Conservation (phyloP, 2,329 filamentous ascomycete species). For the Microdochium trichocladiopsis region DNA sequence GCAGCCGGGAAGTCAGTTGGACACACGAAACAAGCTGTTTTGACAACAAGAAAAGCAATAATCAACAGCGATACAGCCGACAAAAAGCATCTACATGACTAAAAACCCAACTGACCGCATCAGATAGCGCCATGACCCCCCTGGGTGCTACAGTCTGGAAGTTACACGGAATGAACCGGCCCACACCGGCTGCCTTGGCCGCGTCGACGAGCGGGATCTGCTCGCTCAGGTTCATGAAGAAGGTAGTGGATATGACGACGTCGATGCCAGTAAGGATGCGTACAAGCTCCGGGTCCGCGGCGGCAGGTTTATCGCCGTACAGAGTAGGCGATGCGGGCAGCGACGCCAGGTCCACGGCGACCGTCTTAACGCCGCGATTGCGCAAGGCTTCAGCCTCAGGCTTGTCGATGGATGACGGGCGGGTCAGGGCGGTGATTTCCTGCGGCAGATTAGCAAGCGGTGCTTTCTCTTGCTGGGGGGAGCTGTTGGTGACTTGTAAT, state of each 20-base stretch:
- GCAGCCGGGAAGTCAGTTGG: too few species aligned
- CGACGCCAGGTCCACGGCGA: conserved; percentile 32
- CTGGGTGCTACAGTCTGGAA: not conserved
- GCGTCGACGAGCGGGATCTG: not conserved
- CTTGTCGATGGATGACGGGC: conserved; percentile 38
- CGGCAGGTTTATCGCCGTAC: not conserved
- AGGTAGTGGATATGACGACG: not conserved
- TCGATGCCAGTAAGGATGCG: conserved; percentile 32
- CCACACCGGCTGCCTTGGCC: not conserved
- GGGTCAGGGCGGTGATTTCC: conserved; percentile 40
- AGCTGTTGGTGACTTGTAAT: not conserved
- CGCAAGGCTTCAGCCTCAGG: conserved; percentile 30
- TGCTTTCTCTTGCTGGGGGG: not conserved
- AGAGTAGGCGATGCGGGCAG: too few species aligned
- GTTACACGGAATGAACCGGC: not conserved
- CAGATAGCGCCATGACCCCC: not conserved
- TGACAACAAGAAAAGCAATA: not conserved
- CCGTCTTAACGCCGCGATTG: conserved; percentile 33
- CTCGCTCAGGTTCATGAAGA: not conserved
- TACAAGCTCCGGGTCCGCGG: conserved; percentile 30
- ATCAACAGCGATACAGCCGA: not conserved
- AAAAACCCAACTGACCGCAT: not conserved
- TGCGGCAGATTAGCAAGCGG: conserved; percentile 10
- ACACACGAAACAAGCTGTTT: not conserved
- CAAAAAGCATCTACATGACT: not conserved